These are phyloP conservation scores for Corylus heterophylla DNA, from an alignment of 306 rosid species.

Conservation along the genomic window DNA sequence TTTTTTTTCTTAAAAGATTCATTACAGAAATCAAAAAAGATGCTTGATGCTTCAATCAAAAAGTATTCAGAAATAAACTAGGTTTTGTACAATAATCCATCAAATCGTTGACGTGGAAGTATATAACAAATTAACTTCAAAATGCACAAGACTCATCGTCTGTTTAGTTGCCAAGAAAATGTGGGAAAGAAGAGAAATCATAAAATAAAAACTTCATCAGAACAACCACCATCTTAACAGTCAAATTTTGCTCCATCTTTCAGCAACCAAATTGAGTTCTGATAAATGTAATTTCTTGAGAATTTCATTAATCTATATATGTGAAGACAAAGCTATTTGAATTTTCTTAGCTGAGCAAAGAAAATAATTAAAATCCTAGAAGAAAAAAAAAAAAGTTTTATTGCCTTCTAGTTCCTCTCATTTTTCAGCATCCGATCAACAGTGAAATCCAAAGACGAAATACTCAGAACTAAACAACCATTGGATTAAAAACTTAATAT, in stretches of 20 bases:
- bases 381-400: background rate
- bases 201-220: background rate
- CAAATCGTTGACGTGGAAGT: background rate
- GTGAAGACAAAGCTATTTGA: background rate
- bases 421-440: conserved; percentile 6
- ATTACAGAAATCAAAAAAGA: background rate
- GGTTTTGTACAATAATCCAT: background rate
- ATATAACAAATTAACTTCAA: background rate
- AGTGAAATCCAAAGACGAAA: background rate
- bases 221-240: background rate
- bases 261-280: background rate
- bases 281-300: background rate
- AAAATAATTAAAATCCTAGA: background rate
- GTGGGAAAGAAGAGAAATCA: background rate
- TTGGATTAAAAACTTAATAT: background rate
- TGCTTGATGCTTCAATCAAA: background rate
- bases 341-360: background rate
- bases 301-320: background rate
- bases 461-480: background rate
- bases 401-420: background rate
- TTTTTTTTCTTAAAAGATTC: no score
- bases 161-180: background rate
- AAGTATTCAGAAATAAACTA: background rate
- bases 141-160: background rate
- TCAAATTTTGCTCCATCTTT: background rate